Base-by-base conservation (phyloP, 805 yeast species). In the Sugiyamaella boreocaroliniensis region DNA sequence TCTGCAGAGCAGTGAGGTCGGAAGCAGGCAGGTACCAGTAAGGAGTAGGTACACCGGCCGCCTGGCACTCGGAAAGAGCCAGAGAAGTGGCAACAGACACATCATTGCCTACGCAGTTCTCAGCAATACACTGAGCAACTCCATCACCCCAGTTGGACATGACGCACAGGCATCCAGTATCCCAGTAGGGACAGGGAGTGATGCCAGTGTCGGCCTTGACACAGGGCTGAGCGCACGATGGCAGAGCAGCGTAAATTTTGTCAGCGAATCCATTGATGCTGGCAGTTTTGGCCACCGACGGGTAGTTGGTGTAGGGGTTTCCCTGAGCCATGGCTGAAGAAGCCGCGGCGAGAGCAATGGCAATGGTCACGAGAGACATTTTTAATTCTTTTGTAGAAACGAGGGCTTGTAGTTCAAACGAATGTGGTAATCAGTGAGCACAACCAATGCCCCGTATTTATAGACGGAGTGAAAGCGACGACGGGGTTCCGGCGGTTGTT, bases 121-220 rank as follows among this genome's bases (percentile, higher is more conserved):
- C 52, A 29, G 75, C 77, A 51, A 75, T 59, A 60, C 79, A 75
- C 40, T 67, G 67, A 20, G 70, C 79, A 10, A 75, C 78, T 50
- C 58, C 52, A 6, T 76, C 76, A 40, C 71, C 67, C 74, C 75
- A 75, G 55, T 69, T 73, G 14, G 77, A 74, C 76, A 75, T 73
- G 29, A 74, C 75, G 60, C 79, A 75, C 47, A 75, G 67, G 55
- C 79, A 75, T 8, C 79, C 79, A 29, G 78, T 73, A 58, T 75
- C 79, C 78, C 78, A 75, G 62, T 75, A 74, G 45, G 80, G 80
- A 57, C 80, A 76, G 29, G 78, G 78, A 6, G 78, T 74, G 50
- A 66, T 71, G 20, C 65, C 63, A 11, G 72, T 68, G 26, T 66
- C 60, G 18, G 43, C 47, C 29, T 29, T 43, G 11, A 58, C 58